These are phyloP conservation scores for Chalciporus piperatus DNA, from an alignment of 768 basidiomycete genomes.

Conservation along the genomic window DNA sequence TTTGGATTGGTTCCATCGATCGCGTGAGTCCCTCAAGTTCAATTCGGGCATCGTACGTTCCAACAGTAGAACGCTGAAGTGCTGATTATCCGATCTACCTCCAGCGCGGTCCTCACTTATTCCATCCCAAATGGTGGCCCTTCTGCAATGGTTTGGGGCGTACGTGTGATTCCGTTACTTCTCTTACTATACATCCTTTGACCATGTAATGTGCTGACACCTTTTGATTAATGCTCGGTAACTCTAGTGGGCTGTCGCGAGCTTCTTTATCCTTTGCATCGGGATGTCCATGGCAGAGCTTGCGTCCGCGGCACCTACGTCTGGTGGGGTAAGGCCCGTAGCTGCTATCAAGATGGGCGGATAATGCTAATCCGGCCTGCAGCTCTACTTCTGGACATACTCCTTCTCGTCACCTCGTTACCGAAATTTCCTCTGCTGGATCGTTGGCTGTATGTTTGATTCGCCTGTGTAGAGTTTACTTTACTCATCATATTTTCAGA, in stretches of 20 bases:
- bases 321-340: conserved; percentile 33
- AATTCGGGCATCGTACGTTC: neutral
- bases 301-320: conserved; percentile 40
- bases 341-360: neutral
- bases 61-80: neutral
- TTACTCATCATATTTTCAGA: conserved; percentile 25
- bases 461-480: neutral
- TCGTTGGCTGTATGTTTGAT: conserved; percentile 57
- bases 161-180: conserved; percentile 15
- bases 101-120: conserved; percentile 43
- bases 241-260: conserved; percentile 37
- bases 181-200: neutral
- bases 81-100: neutral
- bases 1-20: conserved; percentile 69
- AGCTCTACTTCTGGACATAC: conserved; percentile 72
- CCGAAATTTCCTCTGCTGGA: conserved; percentile 61
- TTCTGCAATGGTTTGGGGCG: conserved; percentile 46
- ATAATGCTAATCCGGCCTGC: neutral
- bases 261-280: conserved; percentile 36
- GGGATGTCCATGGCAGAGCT: conserved; percentile 44
- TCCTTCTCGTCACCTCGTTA: conserved; percentile 53
- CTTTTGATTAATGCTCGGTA: neutral
- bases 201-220: neutral
- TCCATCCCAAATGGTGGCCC: conserved; percentile 53
- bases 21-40: conserved; percentile 31